Evolutionary conservation across 108 stramenopile genomes (phyloP), one percentile per base, ranked within the genome.

Genomic region (Parmales sp.): DNA sequence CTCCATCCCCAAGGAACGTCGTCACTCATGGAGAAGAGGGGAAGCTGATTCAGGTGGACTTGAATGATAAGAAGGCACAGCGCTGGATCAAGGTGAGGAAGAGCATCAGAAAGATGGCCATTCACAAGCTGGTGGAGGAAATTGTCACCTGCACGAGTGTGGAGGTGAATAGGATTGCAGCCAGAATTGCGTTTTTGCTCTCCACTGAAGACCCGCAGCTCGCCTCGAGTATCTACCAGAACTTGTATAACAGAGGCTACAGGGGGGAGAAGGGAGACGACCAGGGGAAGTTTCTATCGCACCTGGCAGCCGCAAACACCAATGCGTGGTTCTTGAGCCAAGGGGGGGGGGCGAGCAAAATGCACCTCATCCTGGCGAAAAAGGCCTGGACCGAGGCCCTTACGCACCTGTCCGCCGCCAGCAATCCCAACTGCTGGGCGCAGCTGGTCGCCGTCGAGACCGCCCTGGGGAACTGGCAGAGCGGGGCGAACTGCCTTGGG

Each of bases 371-470:
- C 28, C 13, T 60, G 54, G 54, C 54, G 13, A 11, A 34, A 34
- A 34, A 60, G 54, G 54, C n/a, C 28, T 60, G 54, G 54, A 11
- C n/a, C 26, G 36, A 60, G 26, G 54, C 54, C 0, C 54, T 60
- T 16, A 34, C 29, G 31, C 54, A 60, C 28, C 20, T 60, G 5
- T 18, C 31, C 4, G 54, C 36, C 54, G 54, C 54, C 29, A 34
- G 54, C 5, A 11, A 60, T 11, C 54, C 54, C 54, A 31, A 34
- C 4, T 28, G 31, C n/a, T 60, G 54, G 54, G 54, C 54, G 26
- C 20, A 20, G 31, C 29, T 28, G 5, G 54, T 60, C 29, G 54
- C 54, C 31, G 54, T 60, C n/a, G 36, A 60, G 6, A 60, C 54
- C 3, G 36, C 31, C 28, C 18, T 60, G 54, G 54, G 54, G 28